phyloP scores from a whole-genome alignment of 805 yeast species.

The Cyberlindnera galapagoensis region DNA sequence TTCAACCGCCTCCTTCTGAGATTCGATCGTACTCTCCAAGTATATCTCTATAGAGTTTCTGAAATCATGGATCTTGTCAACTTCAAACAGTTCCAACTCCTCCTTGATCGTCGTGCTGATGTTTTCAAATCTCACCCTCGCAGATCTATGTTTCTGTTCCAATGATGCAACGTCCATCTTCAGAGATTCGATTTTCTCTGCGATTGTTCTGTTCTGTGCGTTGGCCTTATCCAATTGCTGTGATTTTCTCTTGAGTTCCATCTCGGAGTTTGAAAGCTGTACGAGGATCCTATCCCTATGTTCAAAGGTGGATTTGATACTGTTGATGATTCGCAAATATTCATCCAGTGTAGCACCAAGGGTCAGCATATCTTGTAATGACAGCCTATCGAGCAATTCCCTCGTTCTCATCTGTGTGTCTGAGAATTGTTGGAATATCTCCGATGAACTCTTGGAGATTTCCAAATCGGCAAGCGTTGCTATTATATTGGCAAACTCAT shows the following conservation, averaged over 20 bases:
- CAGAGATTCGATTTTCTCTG: constrained; percentile 54
- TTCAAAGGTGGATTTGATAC: constrained; percentile 65
- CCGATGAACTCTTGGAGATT: constrained; percentile 57
- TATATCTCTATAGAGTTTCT: constrained; percentile 85
- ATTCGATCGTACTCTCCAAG: constrained; percentile 83
- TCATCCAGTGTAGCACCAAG: constrained; percentile 86
- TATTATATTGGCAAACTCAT: constrained; percentile 54
- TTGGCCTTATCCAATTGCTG: constrained; percentile 38
- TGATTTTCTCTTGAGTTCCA: constrained; percentile 42
- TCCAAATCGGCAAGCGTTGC: constrained; percentile 68
- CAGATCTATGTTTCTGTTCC: constrained; percentile 45
- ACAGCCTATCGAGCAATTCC: constrained; percentile 69
- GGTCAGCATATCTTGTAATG: constrained; percentile 80
- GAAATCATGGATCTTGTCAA: constrained; percentile 74
- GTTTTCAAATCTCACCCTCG: constrained; percentile 54
- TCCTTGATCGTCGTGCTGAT: constrained; percentile 59
- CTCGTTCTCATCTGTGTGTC: constrained; percentile 64
- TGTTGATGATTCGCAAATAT: constrained; percentile 69
- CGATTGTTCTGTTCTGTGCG: constrained; percentile 44
- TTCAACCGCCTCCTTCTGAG: constrained; percentile 87
- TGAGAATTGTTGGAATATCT: constrained; percentile 64
- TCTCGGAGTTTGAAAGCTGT: constrained; percentile 41
- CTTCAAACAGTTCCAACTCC: constrained; percentile 65
- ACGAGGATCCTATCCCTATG: constrained; percentile 58
- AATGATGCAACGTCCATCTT: constrained; percentile 53